Percentiles rank a stretch among this genome's conserved stretches.
These are phyloP conservation scores for Pseudofabraea citricarpa DNA, from an alignment of 2,329 filamentous ascomycete species.

Conservation along the genomic window DNA sequence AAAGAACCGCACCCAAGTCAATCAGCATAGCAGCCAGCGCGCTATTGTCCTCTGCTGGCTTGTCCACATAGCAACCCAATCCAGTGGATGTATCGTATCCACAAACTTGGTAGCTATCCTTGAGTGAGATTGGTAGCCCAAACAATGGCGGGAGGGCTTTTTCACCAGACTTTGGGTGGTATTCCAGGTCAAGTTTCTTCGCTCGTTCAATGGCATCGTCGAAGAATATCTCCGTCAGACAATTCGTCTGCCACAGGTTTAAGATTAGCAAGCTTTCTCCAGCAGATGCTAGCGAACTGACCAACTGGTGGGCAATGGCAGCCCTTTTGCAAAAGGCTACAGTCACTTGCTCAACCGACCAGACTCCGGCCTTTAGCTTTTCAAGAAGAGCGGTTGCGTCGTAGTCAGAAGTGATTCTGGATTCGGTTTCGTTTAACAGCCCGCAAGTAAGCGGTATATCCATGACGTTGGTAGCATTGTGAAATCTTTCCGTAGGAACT, in stretches of 20 bases:
- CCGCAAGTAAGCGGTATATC: slow-evolving; percentile 17
- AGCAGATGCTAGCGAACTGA: slow-evolving; percentile 18
- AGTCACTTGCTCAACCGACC: slow-evolving; percentile 30
- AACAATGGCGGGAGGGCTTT: slow-evolving; percentile 51
- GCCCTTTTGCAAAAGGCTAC: slow-evolving; percentile 44
- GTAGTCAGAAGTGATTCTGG: slow-evolving; percentile 14
- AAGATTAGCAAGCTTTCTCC: slow-evolving; percentile 1
- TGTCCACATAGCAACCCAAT: slow-evolving; percentile 46
- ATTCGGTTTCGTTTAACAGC: slow-evolving; percentile 12
- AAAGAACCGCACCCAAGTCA: slow-evolving; percentile 55
- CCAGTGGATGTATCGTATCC: slow-evolving; percentile 45
- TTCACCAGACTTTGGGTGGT: slow-evolving; percentile 29
- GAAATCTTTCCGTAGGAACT: slow-evolving; percentile 6
- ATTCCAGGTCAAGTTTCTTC: slow-evolving; percentile 38
- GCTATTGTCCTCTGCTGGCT: slow-evolving; percentile 46
- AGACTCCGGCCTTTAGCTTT: slow-evolving; percentile 12
- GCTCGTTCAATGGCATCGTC: slow-evolving; percentile 38
- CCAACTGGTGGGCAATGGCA: slow-evolving; percentile 41
- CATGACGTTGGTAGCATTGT: slow-evolving; percentile 14
- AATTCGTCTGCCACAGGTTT: slow-evolving; percentile 33
- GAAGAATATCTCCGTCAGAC: slow-evolving; percentile 41
- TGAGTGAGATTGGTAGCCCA: slow-evolving; percentile 50
- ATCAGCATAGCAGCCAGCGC: slow-evolving; percentile 51
- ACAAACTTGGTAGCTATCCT: slow-evolving; percentile 54
- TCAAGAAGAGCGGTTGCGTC: slow-evolving; percentile 19